phyloP scores from a whole-genome alignment of 192 early-diverging fungal species.

The Phlyctochytrium planicorne region DNA sequence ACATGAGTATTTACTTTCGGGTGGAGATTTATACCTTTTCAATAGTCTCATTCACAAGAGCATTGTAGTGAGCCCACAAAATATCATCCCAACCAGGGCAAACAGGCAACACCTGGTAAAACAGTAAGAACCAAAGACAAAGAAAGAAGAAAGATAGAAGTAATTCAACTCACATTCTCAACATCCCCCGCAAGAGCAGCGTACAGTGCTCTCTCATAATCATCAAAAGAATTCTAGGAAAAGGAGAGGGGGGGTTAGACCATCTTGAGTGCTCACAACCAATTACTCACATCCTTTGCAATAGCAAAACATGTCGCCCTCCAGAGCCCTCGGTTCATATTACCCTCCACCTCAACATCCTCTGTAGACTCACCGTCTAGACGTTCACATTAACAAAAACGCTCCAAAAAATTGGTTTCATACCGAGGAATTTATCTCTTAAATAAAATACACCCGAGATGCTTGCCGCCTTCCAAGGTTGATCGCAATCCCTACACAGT shows the following conservation, averaged over 20 bases:
- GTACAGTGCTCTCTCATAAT: constrained; percentile 78
- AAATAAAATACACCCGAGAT: constrained; percentile 64
- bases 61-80: constrained; percentile 79
- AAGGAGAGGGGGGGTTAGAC: too few species aligned
- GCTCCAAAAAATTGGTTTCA: background rate
- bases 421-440: constrained; percentile 39
- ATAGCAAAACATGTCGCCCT: too few species aligned
- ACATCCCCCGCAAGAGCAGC: constrained; percentile 72
- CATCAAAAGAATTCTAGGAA: constrained; percentile 46
- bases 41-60: constrained; percentile 63
- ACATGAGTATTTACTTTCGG: background rate
- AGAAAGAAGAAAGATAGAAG: too few species aligned
- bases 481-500: constrained; percentile 68
- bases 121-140: background rate
- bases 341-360: constrained; percentile 47
- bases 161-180: constrained; percentile 57
- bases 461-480: constrained; percentile 80
- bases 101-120: constrained; percentile 61
- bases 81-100: constrained; percentile 86
- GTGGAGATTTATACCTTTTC: constrained; percentile 40
- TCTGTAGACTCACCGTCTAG: constrained; percentile 41
- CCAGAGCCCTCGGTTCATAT: constrained; percentile 67
- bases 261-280: too few species aligned
- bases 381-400: constrained; percentile 30
- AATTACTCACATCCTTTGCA: too few species aligned